Percentiles rank a stretch among this genome's conserved stretches.
Conservation (phyloP, 2,329 filamentous ascomycete species). For the Tolypocladium ovalisporum region DNA sequence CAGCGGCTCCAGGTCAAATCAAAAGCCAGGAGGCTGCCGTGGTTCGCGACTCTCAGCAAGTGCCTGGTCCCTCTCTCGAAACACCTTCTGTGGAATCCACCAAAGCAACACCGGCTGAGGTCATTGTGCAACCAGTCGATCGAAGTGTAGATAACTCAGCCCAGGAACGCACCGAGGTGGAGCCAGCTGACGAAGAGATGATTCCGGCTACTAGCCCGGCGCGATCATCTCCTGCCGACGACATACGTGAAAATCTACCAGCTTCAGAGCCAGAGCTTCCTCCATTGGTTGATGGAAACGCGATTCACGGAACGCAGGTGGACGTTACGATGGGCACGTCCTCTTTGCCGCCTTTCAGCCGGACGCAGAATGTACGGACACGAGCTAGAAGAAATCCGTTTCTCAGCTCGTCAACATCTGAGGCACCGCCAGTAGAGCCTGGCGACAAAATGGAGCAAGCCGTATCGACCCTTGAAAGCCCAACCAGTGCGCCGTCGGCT, state of each 20-base stretch:
- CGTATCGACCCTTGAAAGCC: conserved; percentile 5
- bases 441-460: conserved; percentile 5
- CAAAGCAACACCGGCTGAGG: conserved; percentile 20
- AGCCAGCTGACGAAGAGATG: conserved; percentile 20
- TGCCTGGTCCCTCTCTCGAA: conserved; percentile 12
- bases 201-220: conserved; percentile 28
- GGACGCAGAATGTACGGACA: conserved; percentile 5
- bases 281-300: conserved; percentile 13
- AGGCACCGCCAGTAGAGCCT: conserved; percentile 6
- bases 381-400: conserved; percentile 13
- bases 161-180: background rate
- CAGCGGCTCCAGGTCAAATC: background rate
- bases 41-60: conserved; percentile 14
- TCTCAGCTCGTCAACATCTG: conserved; percentile 19
- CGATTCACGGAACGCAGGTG: conserved; percentile 2
- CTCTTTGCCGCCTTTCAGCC: conserved; percentile 14
- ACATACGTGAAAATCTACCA: conserved; percentile 6
- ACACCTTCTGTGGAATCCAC: conserved; percentile 15
- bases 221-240: conserved; percentile 15
- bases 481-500: background rate
- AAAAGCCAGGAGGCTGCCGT: background rate
- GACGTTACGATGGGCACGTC: conserved; percentile 14
- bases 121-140: background rate
- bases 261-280: conserved; percentile 24
- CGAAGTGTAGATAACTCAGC: background rate